phyloP scores from a whole-genome alignment of 805 yeast species.

The Ogataea neopini region DNA sequence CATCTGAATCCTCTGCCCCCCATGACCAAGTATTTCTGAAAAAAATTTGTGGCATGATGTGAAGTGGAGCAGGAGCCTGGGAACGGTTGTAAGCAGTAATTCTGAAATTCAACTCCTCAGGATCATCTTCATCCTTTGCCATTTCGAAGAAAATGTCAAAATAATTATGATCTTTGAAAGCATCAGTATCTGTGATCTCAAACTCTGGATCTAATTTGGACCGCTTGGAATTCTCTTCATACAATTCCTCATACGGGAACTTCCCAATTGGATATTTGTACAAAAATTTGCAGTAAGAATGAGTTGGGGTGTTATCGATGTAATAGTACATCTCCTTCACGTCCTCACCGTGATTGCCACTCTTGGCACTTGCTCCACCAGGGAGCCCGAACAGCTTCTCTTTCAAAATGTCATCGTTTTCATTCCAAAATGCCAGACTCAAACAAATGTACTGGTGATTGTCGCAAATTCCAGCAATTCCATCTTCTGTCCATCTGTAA shows the following conservation, averaged over 20 bases:
- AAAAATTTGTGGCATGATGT: conserved; percentile 79
- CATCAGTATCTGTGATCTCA: conserved; percentile 80
- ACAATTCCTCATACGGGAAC: conserved; percentile 79
- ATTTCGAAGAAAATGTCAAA: conserved; percentile 87
- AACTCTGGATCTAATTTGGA: conserved; percentile 70
- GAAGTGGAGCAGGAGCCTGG: conserved; percentile 82
- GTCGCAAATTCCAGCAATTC: conserved; percentile 87
- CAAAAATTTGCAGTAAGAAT: conserved; percentile 85
- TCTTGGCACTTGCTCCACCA: conserved; percentile 69
- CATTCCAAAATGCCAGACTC: conserved; percentile 91
- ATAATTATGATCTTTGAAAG: conserved; percentile 69
- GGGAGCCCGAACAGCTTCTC: conserved; percentile 81
- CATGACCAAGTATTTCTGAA: conserved; percentile 94
- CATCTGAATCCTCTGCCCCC: conserved; percentile 57
- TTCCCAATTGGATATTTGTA: conserved; percentile 90
- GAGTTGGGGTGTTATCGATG: conserved; percentile 90
- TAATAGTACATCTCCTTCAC: conserved; percentile 85
- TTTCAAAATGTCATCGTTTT: conserved; percentile 78
- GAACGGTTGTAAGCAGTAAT: conserved; percentile 87
- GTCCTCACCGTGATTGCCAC: conserved; percentile 94
- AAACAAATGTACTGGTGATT: conserved; percentile 75
- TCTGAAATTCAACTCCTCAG: conserved; percentile 78
- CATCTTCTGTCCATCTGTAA: conserved; percentile 96
- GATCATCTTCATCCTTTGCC: conserved; percentile 82
- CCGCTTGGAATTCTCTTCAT: conserved; percentile 65